These are phyloP conservation scores for Orobanche coerulescens DNA, from an alignment of 257 asterid genomes.

Conservation along the genomic window DNA sequence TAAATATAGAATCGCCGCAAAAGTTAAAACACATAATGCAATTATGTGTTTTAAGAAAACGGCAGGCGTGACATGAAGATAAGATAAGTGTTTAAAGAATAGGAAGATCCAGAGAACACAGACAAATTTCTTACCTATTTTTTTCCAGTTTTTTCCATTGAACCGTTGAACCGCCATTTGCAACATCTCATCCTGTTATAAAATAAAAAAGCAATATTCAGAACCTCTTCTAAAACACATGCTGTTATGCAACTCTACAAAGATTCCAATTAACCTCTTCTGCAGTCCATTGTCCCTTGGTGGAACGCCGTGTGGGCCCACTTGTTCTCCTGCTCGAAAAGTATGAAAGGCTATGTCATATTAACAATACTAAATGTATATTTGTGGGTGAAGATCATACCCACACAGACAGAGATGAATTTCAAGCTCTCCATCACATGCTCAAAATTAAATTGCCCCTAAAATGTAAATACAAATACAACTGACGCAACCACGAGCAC, in stretches of 20 bases:
- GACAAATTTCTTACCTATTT: slow-evolving; percentile 53
- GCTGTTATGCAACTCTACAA: slow-evolving; percentile 4
- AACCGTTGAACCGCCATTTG: slow-evolving; percentile 79
- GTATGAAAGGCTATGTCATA: slow-evolving; percentile 13
- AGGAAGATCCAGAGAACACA: slow-evolving; percentile 7
- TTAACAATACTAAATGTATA: slow-evolving; percentile 6
- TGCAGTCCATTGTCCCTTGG: slow-evolving; percentile 96
- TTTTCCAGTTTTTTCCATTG: slow-evolving; percentile 95
- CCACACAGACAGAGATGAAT: neutral
- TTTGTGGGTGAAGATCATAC: neutral
- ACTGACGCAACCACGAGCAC: neutral
- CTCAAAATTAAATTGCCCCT: neutral
- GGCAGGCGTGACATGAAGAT: neutral
- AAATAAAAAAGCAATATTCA: slow-evolving; percentile 12
- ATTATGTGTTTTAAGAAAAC: slow-evolving; percentile 16
- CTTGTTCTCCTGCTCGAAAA: slow-evolving; percentile 64
- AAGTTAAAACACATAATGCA: neutral
- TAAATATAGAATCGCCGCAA: slow-evolving; percentile 25
- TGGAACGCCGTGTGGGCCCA: slow-evolving; percentile 97
- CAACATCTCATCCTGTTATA: slow-evolving; percentile 75
- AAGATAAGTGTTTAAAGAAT: slow-evolving; percentile 1
- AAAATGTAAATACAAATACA: slow-evolving; percentile 2
- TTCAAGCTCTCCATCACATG: slow-evolving; percentile 2
- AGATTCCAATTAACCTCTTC: slow-evolving; percentile 63
- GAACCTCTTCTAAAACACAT: neutral